Percentiles rank a stretch among this genome's conserved stretches.
phyloP scores from a whole-genome alignment of 2,329 filamentous ascomycete species.

The Botrytis elliptica region DNA sequence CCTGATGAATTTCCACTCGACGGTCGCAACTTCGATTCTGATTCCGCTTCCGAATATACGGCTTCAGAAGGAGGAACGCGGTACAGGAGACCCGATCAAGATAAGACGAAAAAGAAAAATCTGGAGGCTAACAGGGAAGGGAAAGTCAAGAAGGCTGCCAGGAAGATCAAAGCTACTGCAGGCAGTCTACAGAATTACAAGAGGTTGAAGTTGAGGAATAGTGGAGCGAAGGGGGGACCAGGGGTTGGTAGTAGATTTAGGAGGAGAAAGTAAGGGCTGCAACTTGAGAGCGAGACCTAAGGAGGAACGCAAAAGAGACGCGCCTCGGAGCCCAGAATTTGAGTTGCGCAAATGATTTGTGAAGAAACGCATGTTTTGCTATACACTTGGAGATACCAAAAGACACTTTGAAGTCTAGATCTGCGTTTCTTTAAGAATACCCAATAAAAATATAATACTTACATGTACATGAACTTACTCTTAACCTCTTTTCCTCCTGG shows the following conservation, averaged over 20 bases:
- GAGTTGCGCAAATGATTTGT: not conserved
- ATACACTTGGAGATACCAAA: not conserved
- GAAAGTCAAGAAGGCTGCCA: conserved; percentile 51
- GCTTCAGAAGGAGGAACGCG: conserved; percentile 40
- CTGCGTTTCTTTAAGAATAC: not conserved
- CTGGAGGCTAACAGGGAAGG: conserved; percentile 38
- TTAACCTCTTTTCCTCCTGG: not conserved
- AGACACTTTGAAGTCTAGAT: not conserved
- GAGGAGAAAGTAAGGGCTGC: conserved; percentile 44
- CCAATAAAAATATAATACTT: not conserved
- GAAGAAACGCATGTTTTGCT: not conserved
- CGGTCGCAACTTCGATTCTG: conserved; percentile 38
- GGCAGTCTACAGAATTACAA: conserved; percentile 61
- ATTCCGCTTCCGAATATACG: conserved; percentile 38
- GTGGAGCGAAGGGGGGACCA: conserved; percentile 60
- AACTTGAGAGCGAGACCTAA: not conserved
- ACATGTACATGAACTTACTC: not conserved
- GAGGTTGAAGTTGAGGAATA: conserved; percentile 61
- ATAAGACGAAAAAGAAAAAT: conserved; percentile 28
- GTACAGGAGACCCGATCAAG: conserved; percentile 37
- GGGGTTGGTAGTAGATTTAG: conserved; percentile 58
- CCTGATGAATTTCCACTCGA: conserved; percentile 25
- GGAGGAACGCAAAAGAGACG: not conserved
- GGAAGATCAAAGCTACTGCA: conserved; percentile 63
- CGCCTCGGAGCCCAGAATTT: not conserved